phyloP scores from a whole-genome alignment of 257 asterid species.

The Primulina huaijiensis region DNA sequence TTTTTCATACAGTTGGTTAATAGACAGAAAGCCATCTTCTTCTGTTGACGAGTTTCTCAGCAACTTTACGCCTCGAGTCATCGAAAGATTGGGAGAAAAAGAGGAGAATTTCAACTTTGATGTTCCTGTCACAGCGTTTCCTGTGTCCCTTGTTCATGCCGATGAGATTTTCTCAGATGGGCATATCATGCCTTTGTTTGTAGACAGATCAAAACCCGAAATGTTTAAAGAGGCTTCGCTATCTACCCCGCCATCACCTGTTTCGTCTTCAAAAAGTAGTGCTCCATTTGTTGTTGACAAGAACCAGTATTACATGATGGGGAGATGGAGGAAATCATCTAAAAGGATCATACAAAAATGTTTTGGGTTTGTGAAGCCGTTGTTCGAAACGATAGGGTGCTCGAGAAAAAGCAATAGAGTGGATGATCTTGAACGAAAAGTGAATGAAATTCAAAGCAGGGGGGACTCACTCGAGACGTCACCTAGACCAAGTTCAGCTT shows the following conservation, averaged over 20 bases:
- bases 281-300: slow-evolving; percentile 8
- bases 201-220: slow-evolving; percentile 25
- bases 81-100: slow-evolving; percentile 27
- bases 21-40: slow-evolving; percentile 31
- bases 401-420: slow-evolving; percentile 45
- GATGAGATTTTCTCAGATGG: slow-evolving; percentile 62
- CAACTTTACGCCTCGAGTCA: slow-evolving; percentile 13
- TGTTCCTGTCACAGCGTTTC: slow-evolving; percentile 33
- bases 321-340: slow-evolving; percentile 37
- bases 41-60: slow-evolving; percentile 27
- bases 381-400: slow-evolving; percentile 19
- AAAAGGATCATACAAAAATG: slow-evolving; percentile 31
- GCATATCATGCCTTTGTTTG: slow-evolving; percentile 45
- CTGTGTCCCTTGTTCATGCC: slow-evolving; percentile 43
- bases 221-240: slow-evolving; percentile 9
- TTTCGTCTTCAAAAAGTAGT: slow-evolving; percentile 10
- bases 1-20: slow-evolving; percentile 69
- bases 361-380: slow-evolving; percentile 36
- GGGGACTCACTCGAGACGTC: slow-evolving; percentile 33
- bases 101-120: slow-evolving; percentile 48
- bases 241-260: slow-evolving; percentile 38
- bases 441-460: slow-evolving; percentile 38
- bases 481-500: slow-evolving; percentile 31
- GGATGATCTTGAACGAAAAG: slow-evolving; percentile 45
- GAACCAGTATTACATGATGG: slow-evolving; percentile 10